phyloP scores from a whole-genome alignment of 257 asterid genomes.

The Galeopsis tetrahit region DNA sequence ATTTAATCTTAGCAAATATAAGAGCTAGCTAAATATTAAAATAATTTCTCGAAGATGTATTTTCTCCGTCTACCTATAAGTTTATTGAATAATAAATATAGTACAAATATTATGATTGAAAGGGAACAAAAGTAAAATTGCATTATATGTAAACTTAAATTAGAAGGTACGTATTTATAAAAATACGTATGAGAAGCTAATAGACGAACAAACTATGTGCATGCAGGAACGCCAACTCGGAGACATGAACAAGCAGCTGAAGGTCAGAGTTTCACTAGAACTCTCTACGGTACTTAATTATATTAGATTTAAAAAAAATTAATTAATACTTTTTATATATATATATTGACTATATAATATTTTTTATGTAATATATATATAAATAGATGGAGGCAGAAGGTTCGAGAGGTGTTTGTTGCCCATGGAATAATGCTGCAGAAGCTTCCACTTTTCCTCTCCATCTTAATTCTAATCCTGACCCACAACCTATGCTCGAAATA shows the following conservation, averaged over 20 bases:
- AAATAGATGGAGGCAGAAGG: conserved; percentile 69
- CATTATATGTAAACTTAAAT: too few species aligned
- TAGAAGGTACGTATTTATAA: too few species aligned
- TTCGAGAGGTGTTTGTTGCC: conserved; percentile 44
- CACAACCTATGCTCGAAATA: conserved; percentile 65
- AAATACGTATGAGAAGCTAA: too few species aligned
- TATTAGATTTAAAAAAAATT: neutral
- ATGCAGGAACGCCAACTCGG: conserved; percentile 85
- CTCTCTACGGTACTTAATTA: conserved; percentile 54
- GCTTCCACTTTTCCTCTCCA: conserved; percentile 46
- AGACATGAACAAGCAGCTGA: conserved; percentile 87
- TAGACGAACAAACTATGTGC: too few species aligned
- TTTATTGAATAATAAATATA: too few species aligned
- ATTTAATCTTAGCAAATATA: neutral
- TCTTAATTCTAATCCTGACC: conserved; percentile 43
- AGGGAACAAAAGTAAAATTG: too few species aligned
- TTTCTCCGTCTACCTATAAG: too few species aligned
- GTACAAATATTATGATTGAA: too few species aligned
- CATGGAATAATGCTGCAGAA: conserved; percentile 58
- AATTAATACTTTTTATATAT: too few species aligned
- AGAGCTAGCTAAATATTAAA: neutral
- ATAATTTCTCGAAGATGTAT: neutral
- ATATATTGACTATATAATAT: neutral
- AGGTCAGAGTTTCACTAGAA: conserved; percentile 77
- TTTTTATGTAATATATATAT: neutral